Percentiles rank a stretch among this genome's conserved stretches.
These are phyloP conservation scores for Basipetospora sp. DNA, from an alignment of 2,329 filamentous ascomycete species.

Conservation along the genomic window DNA sequence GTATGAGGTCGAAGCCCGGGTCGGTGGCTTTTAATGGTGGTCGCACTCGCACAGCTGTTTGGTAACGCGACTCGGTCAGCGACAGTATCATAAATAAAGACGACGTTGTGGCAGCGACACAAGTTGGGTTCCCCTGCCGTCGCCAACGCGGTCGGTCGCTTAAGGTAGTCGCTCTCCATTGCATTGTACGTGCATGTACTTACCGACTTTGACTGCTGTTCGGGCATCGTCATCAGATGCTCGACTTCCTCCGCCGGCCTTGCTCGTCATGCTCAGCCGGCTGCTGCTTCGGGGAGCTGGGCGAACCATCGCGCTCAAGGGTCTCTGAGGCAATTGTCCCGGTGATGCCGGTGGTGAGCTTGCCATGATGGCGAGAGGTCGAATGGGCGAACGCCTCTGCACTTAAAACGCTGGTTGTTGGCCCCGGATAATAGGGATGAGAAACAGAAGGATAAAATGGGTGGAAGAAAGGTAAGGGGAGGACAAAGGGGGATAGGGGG, in stretches of 20 bases:
- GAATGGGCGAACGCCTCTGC: slow-evolving; percentile 3
- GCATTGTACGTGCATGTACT: neutral
- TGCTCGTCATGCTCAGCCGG: slow-evolving; percentile 72
- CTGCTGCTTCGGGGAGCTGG: slow-evolving; percentile 61
- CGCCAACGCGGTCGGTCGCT: too few relatives aligned
- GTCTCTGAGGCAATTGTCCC: slow-evolving; percentile 44
- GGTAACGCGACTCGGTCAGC: neutral
- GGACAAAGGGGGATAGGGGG: slow-evolving; percentile 1
- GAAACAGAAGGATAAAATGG: slow-evolving; percentile 1
- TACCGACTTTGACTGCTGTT: slow-evolving; percentile 93
- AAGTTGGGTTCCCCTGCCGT: too few relatives aligned
- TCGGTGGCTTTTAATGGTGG: slow-evolving; percentile 71
- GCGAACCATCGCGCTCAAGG: slow-evolving; percentile 68
- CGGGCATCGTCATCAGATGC: slow-evolving; percentile 80
- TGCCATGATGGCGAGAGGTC: slow-evolving; percentile 35
- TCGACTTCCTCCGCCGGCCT: slow-evolving; percentile 59
- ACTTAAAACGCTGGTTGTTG: neutral
- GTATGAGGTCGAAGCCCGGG: slow-evolving; percentile 87
- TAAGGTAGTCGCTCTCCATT: neutral
- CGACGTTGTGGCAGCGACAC: too few relatives aligned
- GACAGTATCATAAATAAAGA: too few relatives aligned
- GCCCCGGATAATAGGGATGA: slow-evolving; percentile 4
- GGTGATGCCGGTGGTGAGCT: slow-evolving; percentile 57
- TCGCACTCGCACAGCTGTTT: slow-evolving; percentile 73
- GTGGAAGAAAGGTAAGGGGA: neutral